Conservation (phyloP, 164 flowering plant species). For the Vitis vinifera region DNA sequence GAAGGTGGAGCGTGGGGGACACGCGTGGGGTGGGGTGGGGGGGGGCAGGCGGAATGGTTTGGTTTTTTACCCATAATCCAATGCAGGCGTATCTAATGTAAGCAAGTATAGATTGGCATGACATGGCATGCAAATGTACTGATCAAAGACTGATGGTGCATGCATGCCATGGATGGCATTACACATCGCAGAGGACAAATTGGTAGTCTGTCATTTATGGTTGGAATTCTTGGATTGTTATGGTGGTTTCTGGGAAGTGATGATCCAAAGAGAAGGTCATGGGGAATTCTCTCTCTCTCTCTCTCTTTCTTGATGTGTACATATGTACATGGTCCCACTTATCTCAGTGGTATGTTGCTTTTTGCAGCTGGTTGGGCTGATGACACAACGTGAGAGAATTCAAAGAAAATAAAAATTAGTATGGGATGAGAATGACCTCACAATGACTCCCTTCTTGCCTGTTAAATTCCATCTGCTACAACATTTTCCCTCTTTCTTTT, state of each 20-base stretch:
- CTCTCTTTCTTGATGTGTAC: not conserved
- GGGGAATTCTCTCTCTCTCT: slow-evolving; percentile 2
- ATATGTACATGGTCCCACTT: slow-evolving; percentile 8
- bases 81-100: slow-evolving; percentile 2
- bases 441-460: slow-evolving; percentile 1
- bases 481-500: not conserved
- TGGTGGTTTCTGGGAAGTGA: not conserved
- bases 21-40: not conserved
- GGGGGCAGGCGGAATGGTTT: not conserved
- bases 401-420: not conserved
- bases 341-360: slow-evolving; percentile 33
- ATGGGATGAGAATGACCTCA: slow-evolving; percentile 10
- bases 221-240: not conserved
- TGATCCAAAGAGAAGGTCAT: no score
- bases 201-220: not conserved
- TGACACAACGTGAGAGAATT: not conserved
- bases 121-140: slow-evolving; percentile 32
- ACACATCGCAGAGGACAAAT: not conserved
- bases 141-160: slow-evolving; percentile 22
- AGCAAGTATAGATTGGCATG: slow-evolving; percentile 26
- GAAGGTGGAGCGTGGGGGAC: not conserved
- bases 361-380: slow-evolving; percentile 14
- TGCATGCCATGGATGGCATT: slow-evolving; percentile 18
- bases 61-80: not conserved
- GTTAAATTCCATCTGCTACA: no score